phyloP scores from a whole-genome alignment of 257 asterid species.

The Anisodus acutangulus region DNA sequence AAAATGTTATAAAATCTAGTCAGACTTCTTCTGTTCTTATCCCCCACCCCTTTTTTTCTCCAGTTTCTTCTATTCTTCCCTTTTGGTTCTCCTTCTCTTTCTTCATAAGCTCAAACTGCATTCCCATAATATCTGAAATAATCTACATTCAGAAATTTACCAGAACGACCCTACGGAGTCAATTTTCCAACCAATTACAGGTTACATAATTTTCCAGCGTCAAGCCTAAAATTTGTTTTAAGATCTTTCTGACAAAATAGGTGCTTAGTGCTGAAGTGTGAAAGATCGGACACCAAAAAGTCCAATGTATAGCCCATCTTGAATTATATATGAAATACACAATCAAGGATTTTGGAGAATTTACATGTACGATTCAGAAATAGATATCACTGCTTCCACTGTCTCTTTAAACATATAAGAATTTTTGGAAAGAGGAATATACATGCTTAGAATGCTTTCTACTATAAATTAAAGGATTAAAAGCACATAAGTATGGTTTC shows the following conservation, averaged over 20 bases:
- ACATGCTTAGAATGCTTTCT: not conserved
- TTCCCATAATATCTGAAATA: not conserved
- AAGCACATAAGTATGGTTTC: not conserved
- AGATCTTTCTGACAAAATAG: not conserved
- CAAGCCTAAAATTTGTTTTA: not conserved
- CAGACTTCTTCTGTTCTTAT: not conserved
- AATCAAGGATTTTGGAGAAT: not conserved
- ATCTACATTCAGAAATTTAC: not conserved
- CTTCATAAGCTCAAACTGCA: not conserved
- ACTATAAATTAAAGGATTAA: not conserved
- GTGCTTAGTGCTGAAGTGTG: not conserved
- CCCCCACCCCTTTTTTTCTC: not conserved
- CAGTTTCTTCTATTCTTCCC: not conserved
- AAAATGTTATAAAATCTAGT: not conserved
- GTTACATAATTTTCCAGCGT: not conserved
- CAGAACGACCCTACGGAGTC: not conserved
- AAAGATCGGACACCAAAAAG: not conserved
- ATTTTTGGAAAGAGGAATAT: not conserved
- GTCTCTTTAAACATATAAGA: not conserved
- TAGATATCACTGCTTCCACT: not conserved
- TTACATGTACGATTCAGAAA: not conserved
- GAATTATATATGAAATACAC: not conserved
- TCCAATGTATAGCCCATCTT: not conserved
- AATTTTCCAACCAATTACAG: not conserved
- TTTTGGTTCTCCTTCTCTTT: not conserved